Conservation (phyloP, 345 rosid species). For the Litchi chinensis region DNA sequence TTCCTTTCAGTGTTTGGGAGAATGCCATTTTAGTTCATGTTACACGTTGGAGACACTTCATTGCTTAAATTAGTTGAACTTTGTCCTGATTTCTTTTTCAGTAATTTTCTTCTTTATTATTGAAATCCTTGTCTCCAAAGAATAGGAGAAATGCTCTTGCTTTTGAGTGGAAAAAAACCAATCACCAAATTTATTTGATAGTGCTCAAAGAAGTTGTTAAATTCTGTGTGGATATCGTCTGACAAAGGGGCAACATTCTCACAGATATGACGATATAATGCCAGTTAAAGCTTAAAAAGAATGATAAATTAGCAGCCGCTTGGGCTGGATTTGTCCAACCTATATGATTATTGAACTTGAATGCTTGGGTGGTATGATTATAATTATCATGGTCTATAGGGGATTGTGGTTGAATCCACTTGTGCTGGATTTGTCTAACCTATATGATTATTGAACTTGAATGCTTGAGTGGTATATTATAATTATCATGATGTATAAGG, state of each 20-base stretch:
- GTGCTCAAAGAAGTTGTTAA: neutral
- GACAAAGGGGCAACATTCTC: neutral
- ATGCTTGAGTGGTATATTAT: too few species aligned
- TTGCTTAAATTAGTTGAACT: neutral
- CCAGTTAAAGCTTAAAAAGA: neutral
- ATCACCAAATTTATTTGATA: neutral
- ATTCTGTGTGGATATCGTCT: neutral
- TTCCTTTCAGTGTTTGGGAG: neutral
- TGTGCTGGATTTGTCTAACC: too few species aligned
- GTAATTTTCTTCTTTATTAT: neutral
- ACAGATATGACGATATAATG: neutral
- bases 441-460: too few species aligned
- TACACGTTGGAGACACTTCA: neutral
- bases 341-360: neutral
- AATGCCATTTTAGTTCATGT: neutral
- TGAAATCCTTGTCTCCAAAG: slow-evolving; percentile 2
- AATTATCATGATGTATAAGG: too few species aligned
- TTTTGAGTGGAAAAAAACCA: neutral
- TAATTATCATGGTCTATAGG: neutral
- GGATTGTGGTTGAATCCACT: too few species aligned
- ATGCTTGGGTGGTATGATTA: neutral
- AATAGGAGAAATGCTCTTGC: neutral
- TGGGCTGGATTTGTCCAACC: neutral
- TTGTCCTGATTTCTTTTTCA: neutral
- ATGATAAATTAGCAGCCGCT: neutral